A percentile compares a stretch with the other conserved stretches of the same genome.
These are phyloP conservation scores for Phaeosphaeria sp. DNA, from an alignment of 2,329 filamentous ascomycete species.

Conservation along the genomic window DNA sequence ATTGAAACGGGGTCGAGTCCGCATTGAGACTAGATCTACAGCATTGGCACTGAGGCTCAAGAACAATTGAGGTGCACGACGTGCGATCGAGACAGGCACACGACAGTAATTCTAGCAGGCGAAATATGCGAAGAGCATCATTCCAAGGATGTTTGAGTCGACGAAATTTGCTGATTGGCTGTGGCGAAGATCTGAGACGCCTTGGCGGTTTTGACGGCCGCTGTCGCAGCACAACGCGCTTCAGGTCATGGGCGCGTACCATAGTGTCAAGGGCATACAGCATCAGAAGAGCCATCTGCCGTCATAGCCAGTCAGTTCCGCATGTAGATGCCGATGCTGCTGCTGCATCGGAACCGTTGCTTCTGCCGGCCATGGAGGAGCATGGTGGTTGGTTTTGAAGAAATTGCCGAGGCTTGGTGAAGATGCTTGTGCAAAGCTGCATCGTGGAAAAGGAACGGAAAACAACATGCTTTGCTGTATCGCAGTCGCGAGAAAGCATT, in stretches of 20 bases:
- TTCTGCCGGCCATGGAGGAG: not conserved
- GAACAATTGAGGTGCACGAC: conserved; percentile 15
- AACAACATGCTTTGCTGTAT: not conserved
- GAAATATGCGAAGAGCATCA: conserved; percentile 4
- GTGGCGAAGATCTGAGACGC: conserved; percentile 25
- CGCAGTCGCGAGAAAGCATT: not conserved
- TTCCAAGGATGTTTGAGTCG: conserved; percentile 7
- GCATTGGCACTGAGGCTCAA: conserved; percentile 32
- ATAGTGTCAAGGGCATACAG: conserved; percentile 4
- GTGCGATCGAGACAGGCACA: conserved; percentile 14
- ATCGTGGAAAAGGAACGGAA: not conserved
- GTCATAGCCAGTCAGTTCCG: not conserved
- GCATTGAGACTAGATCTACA: conserved; percentile 25
- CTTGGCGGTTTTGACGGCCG: conserved; percentile 33
- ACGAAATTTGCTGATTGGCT: conserved; percentile 22
- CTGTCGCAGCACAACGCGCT: conserved; percentile 32
- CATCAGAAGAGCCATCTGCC: conserved; percentile 4
- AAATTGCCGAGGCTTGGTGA: not conserved
- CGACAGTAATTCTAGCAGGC: not conserved
- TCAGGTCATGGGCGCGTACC: conserved; percentile 19
- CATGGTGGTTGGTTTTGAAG: not conserved
- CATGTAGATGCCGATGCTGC: not conserved
- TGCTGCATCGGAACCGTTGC: not conserved
- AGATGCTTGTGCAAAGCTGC: not conserved
- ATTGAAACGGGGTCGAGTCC: conserved; percentile 20